Base-by-base conservation (phyloP, 176 grass and related monocot species). In the Hordeum marinum region DNA sequence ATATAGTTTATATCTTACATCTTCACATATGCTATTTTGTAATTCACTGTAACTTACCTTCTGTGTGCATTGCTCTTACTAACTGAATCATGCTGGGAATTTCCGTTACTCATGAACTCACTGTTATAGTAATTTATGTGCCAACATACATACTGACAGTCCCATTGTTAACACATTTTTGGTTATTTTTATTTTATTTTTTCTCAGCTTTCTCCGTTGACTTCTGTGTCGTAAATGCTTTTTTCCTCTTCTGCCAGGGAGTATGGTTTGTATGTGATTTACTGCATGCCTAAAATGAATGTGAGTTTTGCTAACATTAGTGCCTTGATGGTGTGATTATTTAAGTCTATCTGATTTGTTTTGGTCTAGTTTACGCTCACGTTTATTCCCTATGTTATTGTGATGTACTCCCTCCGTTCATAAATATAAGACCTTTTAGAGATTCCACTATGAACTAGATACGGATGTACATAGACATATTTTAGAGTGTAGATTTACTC, bases 21-120 rank as follows among this genome's bases (percentile, higher is more conserved):
- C 31, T 86, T 52, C 72, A 79, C 20, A 71, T 37, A 34, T 55
- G 52, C 43, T 55, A 71, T 24, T 61, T 61, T 3, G 1, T 43
- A 57, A 71, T 71, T 70, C 54, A 61, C 36, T 72, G 54, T 26
- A 71, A 80, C 42, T n/a, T 86, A 62, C 29, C 40, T 72, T 79
- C 52, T 71, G 40, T 17, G 52, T 80, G 68, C 14, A 32, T 72
- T 32, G 20, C 20, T 62, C 20, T 72, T 79, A 62, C 26, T 48
- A 31, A 65, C 40, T 65, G 20, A 65, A 32, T 66, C 23, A 80
- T 34, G 7, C 40, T 63, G 61, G 13, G n/a, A 78, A 63, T 25
- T 63, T 26, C 18, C 6, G 15, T 21, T 55, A 55, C 52, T 55
- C 18, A 55, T 21, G 52, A 55, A 55, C 52, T 55, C 52, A 55